Evolutionary conservation across 768 basidiomycete species (phyloP), one percentile per base, ranked within the genome.

Genomic region (Rickenella mellea): DNA sequence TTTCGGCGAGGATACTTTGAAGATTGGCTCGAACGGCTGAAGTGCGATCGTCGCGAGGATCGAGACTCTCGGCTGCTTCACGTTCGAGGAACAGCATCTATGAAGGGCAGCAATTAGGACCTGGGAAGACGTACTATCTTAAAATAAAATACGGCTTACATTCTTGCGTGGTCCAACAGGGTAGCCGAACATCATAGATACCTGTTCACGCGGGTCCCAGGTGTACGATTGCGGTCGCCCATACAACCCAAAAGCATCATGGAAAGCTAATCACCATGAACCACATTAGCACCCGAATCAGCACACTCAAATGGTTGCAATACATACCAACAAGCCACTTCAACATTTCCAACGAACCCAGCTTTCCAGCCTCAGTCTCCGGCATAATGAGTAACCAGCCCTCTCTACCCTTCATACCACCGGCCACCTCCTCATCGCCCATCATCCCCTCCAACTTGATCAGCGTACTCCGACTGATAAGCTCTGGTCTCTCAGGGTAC

Each of bases 301-400:
- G 22, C 27, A 14, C 30, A 31, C 32, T 21, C 8, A 29, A 12
- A 27, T 14, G 28, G 39, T 22, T 39, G 12, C 25, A 14, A 36
- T 22, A 68, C 80, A 56, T 45, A 90, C 88, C 88, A 48, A 88
- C 76, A 33, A 92, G 66, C 90, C 91, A 94, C 55, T 80, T 85
- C 46, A 93, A 67, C 84, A 93, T 90, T 60, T 94, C 91, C 6
- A 71, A 72, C 11, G 84, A 72, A 35, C 78, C 78, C 11, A 70
- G 73, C 24, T 71, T 66, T 22, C 74, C 71, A 17, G 65, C 67
- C 48, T 86, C 80, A 11, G 78, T 62, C 54, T 93, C 90, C 19
- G 93, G 93, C 87, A 97, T 93, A 41, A 96, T 62, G 51, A 97
- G 66, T 9, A 89, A 56, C 86, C 88, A 97, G 2, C 83, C 91